A percentile compares a stretch with the other conserved stretches of the same genome.
phyloP scores from a whole-genome alignment of 176 grass and related monocot species.

The Phyllostachys edulis region DNA sequence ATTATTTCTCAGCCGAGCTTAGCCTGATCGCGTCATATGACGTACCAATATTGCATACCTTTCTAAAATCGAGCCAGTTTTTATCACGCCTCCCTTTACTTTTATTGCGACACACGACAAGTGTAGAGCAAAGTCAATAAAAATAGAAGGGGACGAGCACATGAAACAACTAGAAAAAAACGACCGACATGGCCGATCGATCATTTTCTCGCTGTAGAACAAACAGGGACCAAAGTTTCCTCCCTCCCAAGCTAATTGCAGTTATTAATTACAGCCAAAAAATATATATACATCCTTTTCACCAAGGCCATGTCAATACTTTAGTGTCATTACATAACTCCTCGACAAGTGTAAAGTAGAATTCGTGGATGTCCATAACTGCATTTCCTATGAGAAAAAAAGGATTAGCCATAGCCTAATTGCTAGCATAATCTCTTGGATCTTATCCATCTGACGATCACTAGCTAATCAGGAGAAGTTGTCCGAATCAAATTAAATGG shows the following conservation, averaged over 20 bases:
- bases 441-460: background rate
- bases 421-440: background rate
- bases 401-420: background rate
- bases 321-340: background rate
- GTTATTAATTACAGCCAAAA: slow-evolving; percentile 3
- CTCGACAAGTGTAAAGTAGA: slow-evolving; percentile 5
- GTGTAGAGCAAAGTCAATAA: slow-evolving; percentile 1
- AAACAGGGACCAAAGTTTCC: background rate
- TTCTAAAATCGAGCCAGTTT: background rate
- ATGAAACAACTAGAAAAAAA: background rate
- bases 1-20: background rate
- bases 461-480: background rate
- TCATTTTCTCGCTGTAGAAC: slow-evolving; percentile 16
- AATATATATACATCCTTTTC: background rate
- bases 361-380: background rate
- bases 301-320: background rate
- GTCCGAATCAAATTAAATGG: background rate
- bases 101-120: background rate
- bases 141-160: background rate
- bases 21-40: background rate
- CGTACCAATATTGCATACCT: background rate
- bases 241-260: background rate
- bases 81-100: background rate
- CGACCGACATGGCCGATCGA: slow-evolving; percentile 19
- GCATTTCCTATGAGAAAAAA: background rate